Conservation (phyloP, 805 yeast species). For the Yueomyces sp. region DNA sequence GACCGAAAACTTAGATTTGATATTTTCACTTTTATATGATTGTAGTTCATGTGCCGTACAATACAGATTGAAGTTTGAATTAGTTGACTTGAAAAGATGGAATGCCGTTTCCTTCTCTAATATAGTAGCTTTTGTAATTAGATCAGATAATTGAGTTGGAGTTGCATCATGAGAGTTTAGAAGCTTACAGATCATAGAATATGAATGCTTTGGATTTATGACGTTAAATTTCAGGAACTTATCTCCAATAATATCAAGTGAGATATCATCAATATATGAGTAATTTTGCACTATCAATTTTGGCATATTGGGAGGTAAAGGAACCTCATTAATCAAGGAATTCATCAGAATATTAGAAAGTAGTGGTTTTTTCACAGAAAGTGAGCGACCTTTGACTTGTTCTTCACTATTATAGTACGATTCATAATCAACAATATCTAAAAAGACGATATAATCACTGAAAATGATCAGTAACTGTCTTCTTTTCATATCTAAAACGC, state of each 20-base stretch:
- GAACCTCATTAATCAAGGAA: constrained; percentile 74
- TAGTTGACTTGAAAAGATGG: constrained; percentile 54
- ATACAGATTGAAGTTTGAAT: constrained; percentile 32
- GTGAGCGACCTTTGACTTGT: neutral
- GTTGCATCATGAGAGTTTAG: constrained; percentile 25
- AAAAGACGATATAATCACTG: constrained; percentile 63
- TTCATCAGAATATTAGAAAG: constrained; percentile 80
- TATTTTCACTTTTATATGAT: constrained; percentile 38
- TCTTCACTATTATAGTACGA: constrained; percentile 10
- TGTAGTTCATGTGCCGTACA: constrained; percentile 57
- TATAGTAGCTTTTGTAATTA: constrained; percentile 49
- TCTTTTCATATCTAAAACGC: constrained; percentile 21
- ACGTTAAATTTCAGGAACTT: constrained; percentile 19
- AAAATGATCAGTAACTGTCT: constrained; percentile 59
- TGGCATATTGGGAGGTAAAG: constrained; percentile 54
- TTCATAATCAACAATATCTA: constrained; percentile 37
- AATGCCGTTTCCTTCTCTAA: constrained; percentile 73
- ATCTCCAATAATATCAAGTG: constrained; percentile 30
- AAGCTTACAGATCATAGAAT: constrained; percentile 13
- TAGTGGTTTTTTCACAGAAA: constrained; percentile 30
- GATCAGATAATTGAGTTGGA: constrained; percentile 46
- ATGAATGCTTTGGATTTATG: constrained; percentile 6
- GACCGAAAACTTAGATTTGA: constrained; percentile 51
- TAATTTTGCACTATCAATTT: constrained; percentile 53
- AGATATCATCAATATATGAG: constrained; percentile 45